These are phyloP conservation scores for Brassica napus DNA, from an alignment of 345 rosid species.

Conservation along the genomic window Da-Ae NC_063440.1:12014001-12014500, in stretches of 20 bases:
- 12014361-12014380: conserved; percentile 76
- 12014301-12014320: conserved; percentile 74
- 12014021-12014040: conserved; percentile 94
- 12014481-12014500: conserved; percentile 93
- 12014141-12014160: conserved; percentile 69
- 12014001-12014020: conserved; percentile 71
- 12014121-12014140: conserved; percentile 93
- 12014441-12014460: conserved; percentile 90
- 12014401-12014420: conserved; percentile 90
- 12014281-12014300: conserved; percentile 93
- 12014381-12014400: conserved; percentile 96
- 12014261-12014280: conserved; percentile 63
- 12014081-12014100: conserved; percentile 50
- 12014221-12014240: conserved; percentile 99
- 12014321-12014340: conserved; percentile 91
- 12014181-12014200: conserved; percentile 56
- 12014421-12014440: conserved; percentile 80
- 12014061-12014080: conserved; percentile 82
- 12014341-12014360: conserved; percentile 86
- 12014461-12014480: conserved; percentile 99
- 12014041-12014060: conserved; percentile 87
- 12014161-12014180: conserved; percentile 87
- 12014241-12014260: conserved; percentile 76
- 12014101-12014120: conserved; percentile 94
- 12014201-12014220: conserved; percentile 84